Evolutionary conservation across 768 basidiomycete species (phyloP), one percentile per base, ranked within the genome.

Genomic region (Tulasnella sp.): DNA sequence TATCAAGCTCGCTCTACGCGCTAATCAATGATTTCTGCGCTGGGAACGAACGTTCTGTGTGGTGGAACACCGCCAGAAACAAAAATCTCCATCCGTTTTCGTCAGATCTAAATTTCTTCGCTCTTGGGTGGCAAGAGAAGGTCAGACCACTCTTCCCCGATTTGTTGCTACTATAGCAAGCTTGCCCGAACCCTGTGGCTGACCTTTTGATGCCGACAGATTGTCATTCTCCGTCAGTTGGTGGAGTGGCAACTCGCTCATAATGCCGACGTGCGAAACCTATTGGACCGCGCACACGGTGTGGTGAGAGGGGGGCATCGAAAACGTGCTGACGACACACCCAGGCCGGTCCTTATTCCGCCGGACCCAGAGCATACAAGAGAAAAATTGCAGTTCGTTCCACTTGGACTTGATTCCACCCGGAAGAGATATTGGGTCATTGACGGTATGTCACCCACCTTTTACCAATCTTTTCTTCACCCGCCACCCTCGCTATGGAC

Each of bases 281-380:
- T 72, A 50, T 83, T 90, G 68, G 86, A 90, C 76, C 80, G 79
- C 67, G 86, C 86, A 49, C 88, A 88, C 86, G 86, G 86, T 65
- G 84, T 87, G 65, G 77, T 78, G 54, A 84, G 86, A 62, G 81
- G 82, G 67, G 87, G 88, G 65, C 83, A 87, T 69, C 86, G 88
- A 76, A 90, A 86, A 71, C 80, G 78, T 57, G 81, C 85, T 57
- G 72, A 76, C 19, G 68, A 77, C 15, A 72, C 75, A 1, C 77
- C 79, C 48, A 60, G 65, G 41, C 50, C 57, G 32, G 51, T 41
- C n/a, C 64, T 77, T 21, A 79, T 35, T 75, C 77, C 60, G 40
- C 68, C 81, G 56, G 71, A 73, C 46, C 82, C 84, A 68, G 76
- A 81, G n/a, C 73, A 74, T 59, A 84, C 81, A 64, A 80, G 77